Evolutionary conservation across 805 yeast species (phyloP).

Genomic region (Yarrowia deformans): DNA sequence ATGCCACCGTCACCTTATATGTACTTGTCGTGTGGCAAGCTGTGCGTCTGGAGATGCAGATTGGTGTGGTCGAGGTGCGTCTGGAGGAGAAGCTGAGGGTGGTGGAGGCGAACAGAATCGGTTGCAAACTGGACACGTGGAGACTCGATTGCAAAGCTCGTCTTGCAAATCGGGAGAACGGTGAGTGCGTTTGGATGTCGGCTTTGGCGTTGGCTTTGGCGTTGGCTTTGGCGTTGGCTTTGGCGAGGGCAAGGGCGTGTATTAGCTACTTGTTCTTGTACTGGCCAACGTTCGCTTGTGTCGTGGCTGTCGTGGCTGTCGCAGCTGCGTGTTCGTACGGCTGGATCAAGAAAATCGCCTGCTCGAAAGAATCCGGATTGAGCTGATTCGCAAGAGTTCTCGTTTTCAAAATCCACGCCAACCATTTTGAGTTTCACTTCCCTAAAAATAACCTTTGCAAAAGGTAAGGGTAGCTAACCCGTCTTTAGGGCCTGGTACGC

Average conservation of each 20-base stretch:
- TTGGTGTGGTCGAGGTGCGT: conserved; percentile 38
- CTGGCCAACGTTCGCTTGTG: no score
- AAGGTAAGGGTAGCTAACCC: background rate
- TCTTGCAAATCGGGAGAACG: no score
- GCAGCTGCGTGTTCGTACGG: no score
- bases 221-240: no score
- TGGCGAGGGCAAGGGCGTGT: no score
- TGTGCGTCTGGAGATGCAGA: conserved; percentile 26
- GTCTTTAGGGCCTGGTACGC: background rate
- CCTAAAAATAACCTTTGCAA: conserved; percentile 16
- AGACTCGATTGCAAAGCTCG: no score
- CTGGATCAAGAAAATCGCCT: no score
- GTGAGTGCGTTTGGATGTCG: no score
- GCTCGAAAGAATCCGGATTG: background rate
- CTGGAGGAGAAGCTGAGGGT: background rate
- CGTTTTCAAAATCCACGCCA: background rate
- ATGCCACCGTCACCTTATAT: conserved; percentile 14
- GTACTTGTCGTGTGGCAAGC: conserved; percentile 33
- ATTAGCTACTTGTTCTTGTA: no score
- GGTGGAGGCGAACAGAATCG: no score
- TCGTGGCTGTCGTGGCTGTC: no score
- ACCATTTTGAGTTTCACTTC: background rate
- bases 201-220: no score
- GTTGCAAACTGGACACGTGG: background rate
- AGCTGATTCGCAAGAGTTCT: background rate